Evolutionary conservation across 345 rosid genomes (phyloP).

Genomic region (Atalantia buxifolia): DNA sequence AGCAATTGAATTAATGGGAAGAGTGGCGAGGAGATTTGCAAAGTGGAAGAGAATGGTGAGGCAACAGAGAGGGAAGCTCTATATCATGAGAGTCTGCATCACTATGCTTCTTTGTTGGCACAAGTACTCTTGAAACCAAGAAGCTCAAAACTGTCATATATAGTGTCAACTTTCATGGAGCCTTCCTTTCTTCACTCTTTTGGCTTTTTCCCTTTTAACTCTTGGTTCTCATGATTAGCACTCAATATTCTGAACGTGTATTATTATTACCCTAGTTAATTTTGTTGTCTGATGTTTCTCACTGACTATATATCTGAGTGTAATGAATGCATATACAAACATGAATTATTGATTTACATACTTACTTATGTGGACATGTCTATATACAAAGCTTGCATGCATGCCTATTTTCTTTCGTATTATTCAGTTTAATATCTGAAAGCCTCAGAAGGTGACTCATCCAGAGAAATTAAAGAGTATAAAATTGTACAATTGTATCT

Average conservation of each 20-base stretch:
- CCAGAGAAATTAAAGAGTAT: too few relatives aligned
- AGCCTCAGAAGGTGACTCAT: too few relatives aligned
- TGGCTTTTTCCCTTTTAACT: background rate
- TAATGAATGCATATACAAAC: background rate
- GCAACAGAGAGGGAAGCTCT: constrained; percentile 62
- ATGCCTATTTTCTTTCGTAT: background rate
- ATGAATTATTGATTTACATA: background rate
- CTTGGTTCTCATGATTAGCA: background rate
- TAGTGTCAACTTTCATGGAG: background rate
- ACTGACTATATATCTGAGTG: background rate
- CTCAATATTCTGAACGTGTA: background rate
- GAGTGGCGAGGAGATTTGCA: constrained; percentile 40
- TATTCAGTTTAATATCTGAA: too few relatives aligned
- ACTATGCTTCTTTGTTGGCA: constrained; percentile 69
- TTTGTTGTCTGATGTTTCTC: background rate
- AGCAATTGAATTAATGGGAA: background rate
- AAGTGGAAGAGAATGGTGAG: constrained; percentile 63
- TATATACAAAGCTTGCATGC: background rate
- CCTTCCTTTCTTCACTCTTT: background rate
- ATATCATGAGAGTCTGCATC: constrained; percentile 56
- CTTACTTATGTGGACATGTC: background rate
- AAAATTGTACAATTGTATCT: too few relatives aligned
- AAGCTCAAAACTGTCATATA: background rate
- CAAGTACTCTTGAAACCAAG: constrained; percentile 32
- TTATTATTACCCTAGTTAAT: background rate